Evolutionary conservation across 2,329 filamentous ascomycete species (phyloP).

Genomic region (Colletotrichum musae): DNA sequence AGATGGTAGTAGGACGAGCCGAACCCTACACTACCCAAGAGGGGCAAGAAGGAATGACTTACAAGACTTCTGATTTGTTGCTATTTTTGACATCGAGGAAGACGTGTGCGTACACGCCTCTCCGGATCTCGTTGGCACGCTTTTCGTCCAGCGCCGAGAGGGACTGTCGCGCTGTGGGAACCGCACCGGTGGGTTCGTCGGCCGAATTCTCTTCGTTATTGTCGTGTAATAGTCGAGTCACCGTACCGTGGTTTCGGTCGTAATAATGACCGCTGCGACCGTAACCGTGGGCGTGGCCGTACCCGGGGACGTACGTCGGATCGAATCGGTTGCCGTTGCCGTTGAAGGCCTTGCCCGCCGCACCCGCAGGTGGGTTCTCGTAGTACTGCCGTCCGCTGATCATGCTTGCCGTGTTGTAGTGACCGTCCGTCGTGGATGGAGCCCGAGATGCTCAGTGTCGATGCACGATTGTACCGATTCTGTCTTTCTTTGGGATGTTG

Average conservation of each 20-base stretch:
- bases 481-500: too few relatives aligned
- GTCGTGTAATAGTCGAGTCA: not conserved
- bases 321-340: constrained; percentile 32
- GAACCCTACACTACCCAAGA: not conserved
- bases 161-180: constrained; percentile 36
- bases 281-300: constrained; percentile 16
- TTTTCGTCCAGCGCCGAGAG: constrained; percentile 43
- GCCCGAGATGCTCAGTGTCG: not conserved
- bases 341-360: constrained; percentile 13
- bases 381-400: constrained; percentile 37
- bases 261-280: constrained; percentile 12
- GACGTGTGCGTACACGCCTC: constrained; percentile 38
- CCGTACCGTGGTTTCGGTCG: constrained; percentile 21
- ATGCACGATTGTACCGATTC: too few relatives aligned
- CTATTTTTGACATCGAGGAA: constrained; percentile 43
- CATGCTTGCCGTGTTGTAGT: constrained; percentile 13
- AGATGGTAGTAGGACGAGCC: constrained; percentile 1
- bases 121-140: constrained; percentile 41
- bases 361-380: constrained; percentile 24
- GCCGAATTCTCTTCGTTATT: not conserved
- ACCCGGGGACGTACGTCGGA: constrained; percentile 24
- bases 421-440: constrained; percentile 1
- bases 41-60: constrained; percentile 39
- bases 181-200: constrained; percentile 15
- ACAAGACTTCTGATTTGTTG: constrained; percentile 45